Percentiles rank a stretch among this genome's conserved stretches.
Evolutionary conservation across 2,329 filamentous ascomycete genomes (phyloP).

Genomic region (Colletotrichum siamense): DNA sequence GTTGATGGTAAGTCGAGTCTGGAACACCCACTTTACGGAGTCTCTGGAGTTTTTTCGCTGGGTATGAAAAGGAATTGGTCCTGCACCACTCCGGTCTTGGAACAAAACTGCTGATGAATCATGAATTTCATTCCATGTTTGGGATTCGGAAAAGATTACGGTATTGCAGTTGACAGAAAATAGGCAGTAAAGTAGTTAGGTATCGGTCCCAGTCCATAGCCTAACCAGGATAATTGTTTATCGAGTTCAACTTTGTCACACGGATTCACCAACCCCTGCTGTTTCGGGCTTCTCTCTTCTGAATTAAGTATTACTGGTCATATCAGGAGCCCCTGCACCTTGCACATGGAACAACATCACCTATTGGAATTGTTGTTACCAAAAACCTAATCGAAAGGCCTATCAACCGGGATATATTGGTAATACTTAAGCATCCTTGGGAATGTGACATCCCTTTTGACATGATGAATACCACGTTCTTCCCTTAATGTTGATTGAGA

Average conservation of each 20-base stretch:
- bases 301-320: neutral
- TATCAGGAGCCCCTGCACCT: neutral
- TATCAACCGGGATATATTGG: neutral
- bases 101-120: neutral
- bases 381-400: fast-evolving
- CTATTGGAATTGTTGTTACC: neutral
- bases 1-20: neutral
- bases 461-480: neutral
- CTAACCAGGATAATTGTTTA: neutral
- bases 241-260: neutral
- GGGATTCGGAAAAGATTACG: neutral
- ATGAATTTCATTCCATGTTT: neutral
- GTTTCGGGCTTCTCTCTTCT: neutral
- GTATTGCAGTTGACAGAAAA: neutral
- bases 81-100: neutral
- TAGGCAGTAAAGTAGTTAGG: neutral
- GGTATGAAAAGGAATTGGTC: neutral
- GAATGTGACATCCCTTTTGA: neutral
- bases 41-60: neutral
- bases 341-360: neutral
- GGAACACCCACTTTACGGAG: neutral
- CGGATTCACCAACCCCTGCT: too few species aligned
- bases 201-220: neutral
- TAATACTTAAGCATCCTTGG: neutral
- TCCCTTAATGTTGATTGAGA: neutral